Base-by-base conservation (phyloP, 495 filamentous ascomycete species). In the Penicillium crystallinum region DNA sequence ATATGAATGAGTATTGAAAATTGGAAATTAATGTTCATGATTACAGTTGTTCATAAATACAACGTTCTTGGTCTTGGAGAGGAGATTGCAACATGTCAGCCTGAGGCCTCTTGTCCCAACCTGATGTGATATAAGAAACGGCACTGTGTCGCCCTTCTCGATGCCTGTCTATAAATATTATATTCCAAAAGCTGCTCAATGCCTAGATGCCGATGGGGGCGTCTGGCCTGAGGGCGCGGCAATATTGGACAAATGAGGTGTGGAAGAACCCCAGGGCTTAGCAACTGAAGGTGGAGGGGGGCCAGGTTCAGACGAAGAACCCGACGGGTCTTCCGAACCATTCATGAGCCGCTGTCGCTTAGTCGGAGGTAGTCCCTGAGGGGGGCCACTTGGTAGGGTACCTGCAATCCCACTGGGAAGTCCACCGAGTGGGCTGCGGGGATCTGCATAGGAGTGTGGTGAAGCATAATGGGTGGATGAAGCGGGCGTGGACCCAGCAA, bases 331-430 rank as follows among this genome's bases (percentile, higher is more conserved):
- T 19, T 68, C 65, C 1, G 68, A 62, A 18, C 74, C 72, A 48
- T 77, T 77, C 67, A 72, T 77, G 31, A 77, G 55, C 4, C 72
- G 68, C 15, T 64, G 68, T 12, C 74, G 69, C 57, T 77, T 77
- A 6, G 63, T 57, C 15, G 68, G 69, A 7, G 63, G 64, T 8
- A 54, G 56, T n/a, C 56, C 23, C 12, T 17, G 34, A 17, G 34
- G 14, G 5, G 34, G 34, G 17, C 11, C 12, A 17, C 34, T 17
- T 4, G 34, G n/a, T 36, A 36, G 21, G 45, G n/a, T 4, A 29
- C 22, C n/a, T n/a, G 34, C 9, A 14, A 48, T 6, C 14, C 29
- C 33, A 22, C 44, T n/a, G 2, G 44, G 21, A 23, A 33, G 31
- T 2, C 6, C 55, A 45, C 46, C 67, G 12, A 53, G 55, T 14